Percentiles rank a stretch among this genome's conserved stretches.
phyloP scores from a whole-genome alignment of 2,329 filamentous ascomycete species.

The Trichoderma aggressivum region DNA sequence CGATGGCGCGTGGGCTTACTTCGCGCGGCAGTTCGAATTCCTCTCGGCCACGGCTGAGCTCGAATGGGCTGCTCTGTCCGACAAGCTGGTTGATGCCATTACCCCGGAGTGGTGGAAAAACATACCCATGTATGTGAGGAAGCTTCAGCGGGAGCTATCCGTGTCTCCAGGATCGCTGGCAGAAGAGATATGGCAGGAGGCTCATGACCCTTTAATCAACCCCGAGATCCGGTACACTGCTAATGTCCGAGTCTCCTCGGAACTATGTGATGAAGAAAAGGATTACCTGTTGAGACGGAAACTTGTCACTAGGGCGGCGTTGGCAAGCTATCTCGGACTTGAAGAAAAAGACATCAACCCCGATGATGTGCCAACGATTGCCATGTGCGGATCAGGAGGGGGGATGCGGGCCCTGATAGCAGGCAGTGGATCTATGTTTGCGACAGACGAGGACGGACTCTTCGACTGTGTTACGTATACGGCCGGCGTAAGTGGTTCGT shows the following conservation, averaged over 20 bases:
- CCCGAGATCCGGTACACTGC: slow-evolving; percentile 85
- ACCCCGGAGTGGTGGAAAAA: slow-evolving; percentile 78
- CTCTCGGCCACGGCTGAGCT: slow-evolving; percentile 54
- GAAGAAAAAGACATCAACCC: slow-evolving; percentile 79
- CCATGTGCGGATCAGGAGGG: slow-evolving; percentile 90
- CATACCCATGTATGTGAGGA: slow-evolving; percentile 72
- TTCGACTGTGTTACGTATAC: slow-evolving; percentile 96
- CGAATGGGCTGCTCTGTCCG: slow-evolving; percentile 53
- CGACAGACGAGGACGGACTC: slow-evolving; percentile 78
- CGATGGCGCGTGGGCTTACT: slow-evolving; percentile 46
- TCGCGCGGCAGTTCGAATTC: slow-evolving; percentile 46
- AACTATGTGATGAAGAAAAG: slow-evolving; percentile 81
- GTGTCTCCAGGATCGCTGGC: slow-evolving; percentile 85
- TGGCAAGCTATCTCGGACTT: slow-evolving; percentile 79
- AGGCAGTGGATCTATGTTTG: slow-evolving; percentile 81
- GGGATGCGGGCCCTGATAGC: slow-evolving; percentile 87
- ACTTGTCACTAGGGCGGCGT: slow-evolving; percentile 63
- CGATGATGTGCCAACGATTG: slow-evolving; percentile 89
- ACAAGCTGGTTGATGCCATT: slow-evolving; percentile 65
- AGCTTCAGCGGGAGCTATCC: slow-evolving; percentile 83
- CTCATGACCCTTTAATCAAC: slow-evolving; percentile 76
- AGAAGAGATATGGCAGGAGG: slow-evolving; percentile 90
- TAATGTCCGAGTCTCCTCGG: slow-evolving; percentile 73
- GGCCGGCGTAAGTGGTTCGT: slow-evolving; percentile 91
- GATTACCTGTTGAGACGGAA: slow-evolving; percentile 68